Evolutionary conservation across 192 early-diverging fungal species (phyloP).

Genomic region (Obelidium mucronatum): DNA sequence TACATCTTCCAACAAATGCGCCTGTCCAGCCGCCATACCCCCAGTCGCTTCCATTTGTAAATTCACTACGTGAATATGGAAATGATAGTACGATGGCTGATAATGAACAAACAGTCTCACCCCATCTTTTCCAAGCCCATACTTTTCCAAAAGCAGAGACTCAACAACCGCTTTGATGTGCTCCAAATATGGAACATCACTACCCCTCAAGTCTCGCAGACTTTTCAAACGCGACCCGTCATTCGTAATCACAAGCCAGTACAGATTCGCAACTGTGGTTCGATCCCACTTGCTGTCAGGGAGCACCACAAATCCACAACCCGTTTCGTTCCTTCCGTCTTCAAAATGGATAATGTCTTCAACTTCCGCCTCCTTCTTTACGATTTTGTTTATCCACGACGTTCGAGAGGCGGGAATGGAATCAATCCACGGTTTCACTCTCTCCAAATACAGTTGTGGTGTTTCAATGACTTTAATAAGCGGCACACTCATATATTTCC

Average conservation of each 20-base stretch:
- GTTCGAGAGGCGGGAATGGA: conserved; percentile 4
- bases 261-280: conserved; percentile 13
- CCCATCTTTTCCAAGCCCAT: not conserved
- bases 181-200: not conserved
- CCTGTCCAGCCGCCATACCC: conserved; percentile 29
- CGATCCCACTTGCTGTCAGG: conserved; percentile 32
- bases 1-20: conserved; percentile 27
- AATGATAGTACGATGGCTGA: conserved; percentile 28
- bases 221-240: not conserved
- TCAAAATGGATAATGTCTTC: conserved; percentile 4
- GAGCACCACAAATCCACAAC: conserved; percentile 27
- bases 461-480: conserved; percentile 18
- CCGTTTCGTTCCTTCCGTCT: not conserved
- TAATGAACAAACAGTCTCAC: conserved; percentile 29
- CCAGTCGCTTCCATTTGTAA: conserved; percentile 12
- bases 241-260: conserved; percentile 16
- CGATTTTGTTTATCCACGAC: conserved; percentile 19
- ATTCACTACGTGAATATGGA: conserved; percentile 30
- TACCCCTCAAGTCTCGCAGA: conserved; percentile 15
- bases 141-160: not conserved
- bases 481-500: conserved; percentile 9
- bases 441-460: not conserved
- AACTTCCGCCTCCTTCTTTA: conserved; percentile 8
- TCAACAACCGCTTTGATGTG: conserved; percentile 2
- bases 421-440: conserved; percentile 11